Evolutionary conservation across 1,284 basidiomycete species (phyloP).

Genomic region (Wolfiporia cocos): DNA sequence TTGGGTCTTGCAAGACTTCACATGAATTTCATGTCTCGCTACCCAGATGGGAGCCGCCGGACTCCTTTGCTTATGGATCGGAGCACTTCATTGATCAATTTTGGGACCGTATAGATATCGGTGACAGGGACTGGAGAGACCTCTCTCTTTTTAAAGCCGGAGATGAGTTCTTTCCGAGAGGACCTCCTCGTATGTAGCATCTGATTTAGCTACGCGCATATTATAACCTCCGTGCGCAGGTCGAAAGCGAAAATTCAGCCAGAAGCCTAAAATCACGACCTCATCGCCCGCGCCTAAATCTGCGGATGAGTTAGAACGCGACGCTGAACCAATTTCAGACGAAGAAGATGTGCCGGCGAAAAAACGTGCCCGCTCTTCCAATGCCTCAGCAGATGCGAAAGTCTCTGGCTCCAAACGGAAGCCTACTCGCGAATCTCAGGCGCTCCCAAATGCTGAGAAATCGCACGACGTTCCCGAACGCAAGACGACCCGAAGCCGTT

Average conservation of each 20-base stretch:
- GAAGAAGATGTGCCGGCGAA: too few species aligned
- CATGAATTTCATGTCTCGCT: neutral
- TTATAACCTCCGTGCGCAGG: constrained; percentile 1
- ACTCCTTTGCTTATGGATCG: constrained; percentile 51
- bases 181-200: constrained; percentile 46
- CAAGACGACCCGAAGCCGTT: constrained; percentile 4
- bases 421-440: neutral
- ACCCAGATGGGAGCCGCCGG: constrained; percentile 61
- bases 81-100: constrained; percentile 52
- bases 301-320: too few species aligned
- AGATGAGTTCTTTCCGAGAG: constrained; percentile 48
- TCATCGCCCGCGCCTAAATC: constrained; percentile 5
- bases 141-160: constrained; percentile 43
- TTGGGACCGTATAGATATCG: constrained; percentile 48
- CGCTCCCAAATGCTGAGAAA: neutral
- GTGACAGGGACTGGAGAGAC: constrained; percentile 44
- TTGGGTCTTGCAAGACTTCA: neutral
- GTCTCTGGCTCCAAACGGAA: neutral
- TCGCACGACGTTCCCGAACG: neutral
- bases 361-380: too few species aligned
- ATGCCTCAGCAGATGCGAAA: too few species aligned
- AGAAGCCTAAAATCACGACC: constrained; percentile 4
- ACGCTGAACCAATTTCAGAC: too few species aligned
- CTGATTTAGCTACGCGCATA: neutral
- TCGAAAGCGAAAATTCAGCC: constrained; percentile 6